Base-by-base conservation (phyloP, 2,329 filamentous ascomycete species). In the Simplicillium sp. region DNA sequence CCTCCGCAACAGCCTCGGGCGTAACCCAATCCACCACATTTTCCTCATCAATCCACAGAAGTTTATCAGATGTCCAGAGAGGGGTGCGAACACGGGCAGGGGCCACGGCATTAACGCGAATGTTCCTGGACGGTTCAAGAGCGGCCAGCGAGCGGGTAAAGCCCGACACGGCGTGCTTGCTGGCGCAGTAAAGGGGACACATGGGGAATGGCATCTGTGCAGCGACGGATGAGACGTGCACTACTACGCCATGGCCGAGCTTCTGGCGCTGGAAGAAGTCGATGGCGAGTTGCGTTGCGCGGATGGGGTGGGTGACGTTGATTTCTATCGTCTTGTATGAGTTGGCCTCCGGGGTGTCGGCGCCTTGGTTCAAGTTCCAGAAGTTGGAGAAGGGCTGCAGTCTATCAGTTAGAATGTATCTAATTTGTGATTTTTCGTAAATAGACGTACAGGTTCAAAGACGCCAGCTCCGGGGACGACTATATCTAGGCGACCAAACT, bases 391-490 rank as follows among this genome's bases (percentile, higher is more conserved):
- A 66, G 6, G 53, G 46, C 47, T 25, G 20, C 20, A 25, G 9
- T 25, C 9, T 9, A 25, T 25, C 20, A 25, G 20, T 25, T 5
- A 25, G 20, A 9, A 9, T 25, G 20, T 25, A 6, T 25, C 20
- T 25, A 25, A 25, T 25, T 25, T 25, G 20, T 9, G 9, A 25
- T 6, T 5, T 25, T 25, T 9, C 20, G 20, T 25, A 9, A 5
- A 9, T 25, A 25, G 20, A 25, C 20, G 20, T 25, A 25, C 20
- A 5, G 67, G 68, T 44, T 71, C 68, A 38, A 65, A 71, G 4
- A 71, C 54, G 20, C 68, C 68, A 0, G 68, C 68, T 1, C 67
- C 66, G 0, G 68, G 65, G 31, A 65, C 68, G 3, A 70, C 51
- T 17, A 71, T 58, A 36, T 66, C 63, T 43, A 65, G 55, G 2